A percentile compares a stretch with the other conserved stretches of the same genome.
These are phyloP conservation scores for Linaria vulgaris DNA, from an alignment of 257 asterid species.

Conservation along the genomic window DNA sequence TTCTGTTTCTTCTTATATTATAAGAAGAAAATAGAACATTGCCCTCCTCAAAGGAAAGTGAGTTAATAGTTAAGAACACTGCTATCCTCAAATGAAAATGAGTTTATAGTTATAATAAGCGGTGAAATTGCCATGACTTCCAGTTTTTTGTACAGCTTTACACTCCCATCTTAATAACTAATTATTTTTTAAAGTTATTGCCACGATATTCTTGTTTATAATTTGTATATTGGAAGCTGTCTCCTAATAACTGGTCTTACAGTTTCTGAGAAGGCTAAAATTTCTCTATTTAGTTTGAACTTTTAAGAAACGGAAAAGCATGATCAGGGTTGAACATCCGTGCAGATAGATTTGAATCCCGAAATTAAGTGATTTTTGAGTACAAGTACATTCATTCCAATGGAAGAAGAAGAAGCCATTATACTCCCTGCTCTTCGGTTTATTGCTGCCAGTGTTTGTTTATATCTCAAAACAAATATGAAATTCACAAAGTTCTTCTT, in stretches of 20 bases:
- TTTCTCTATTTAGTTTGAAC: constrained; percentile 4
- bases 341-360: not conserved
- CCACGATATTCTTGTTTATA: not conserved
- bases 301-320: not conserved
- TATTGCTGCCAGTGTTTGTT: no score
- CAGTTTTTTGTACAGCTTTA: not conserved
- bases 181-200: not conserved
- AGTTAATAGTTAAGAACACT: no score
- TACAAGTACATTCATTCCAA: no score
- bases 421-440: no score
- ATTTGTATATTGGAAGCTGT: not conserved
- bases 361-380: constrained; percentile 18
- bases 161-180: not conserved
- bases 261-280: constrained; percentile 1
- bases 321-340: not conserved
- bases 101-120: constrained; percentile 9
- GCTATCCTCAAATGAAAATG: constrained; percentile 8
- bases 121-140: not conserved
- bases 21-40: no score
- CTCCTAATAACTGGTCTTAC: not conserved
- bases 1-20: constrained; percentile 1
- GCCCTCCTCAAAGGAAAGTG: no score
- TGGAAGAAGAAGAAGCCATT: no score
- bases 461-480: no score
- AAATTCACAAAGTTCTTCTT: no score